Conservation (phyloP, 331 rosid species). For the Prunus yedoensis region DNA sequence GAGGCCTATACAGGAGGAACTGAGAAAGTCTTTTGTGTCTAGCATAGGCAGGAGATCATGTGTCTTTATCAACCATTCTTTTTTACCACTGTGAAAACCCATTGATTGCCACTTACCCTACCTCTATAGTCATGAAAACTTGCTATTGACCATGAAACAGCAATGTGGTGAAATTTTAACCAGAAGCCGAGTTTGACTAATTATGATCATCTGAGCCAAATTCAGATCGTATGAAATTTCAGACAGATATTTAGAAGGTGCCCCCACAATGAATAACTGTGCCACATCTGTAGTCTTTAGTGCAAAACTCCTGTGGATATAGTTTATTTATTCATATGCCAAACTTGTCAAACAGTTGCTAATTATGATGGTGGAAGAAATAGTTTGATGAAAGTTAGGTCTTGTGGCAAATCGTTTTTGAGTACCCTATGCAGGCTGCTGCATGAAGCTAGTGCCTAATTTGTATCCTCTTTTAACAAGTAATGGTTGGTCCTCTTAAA, state of each 20-base stretch:
- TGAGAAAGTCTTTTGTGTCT: not conserved
- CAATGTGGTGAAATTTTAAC: not conserved
- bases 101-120: not conserved
- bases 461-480: not conserved
- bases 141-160: not conserved
- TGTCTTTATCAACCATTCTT: not conserved
- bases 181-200: not conserved
- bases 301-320: conserved; percentile 4
- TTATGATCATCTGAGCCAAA: too few relatives aligned
- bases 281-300: not conserved
- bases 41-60: not conserved
- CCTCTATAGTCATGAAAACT: not conserved
- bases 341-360: conserved; percentile 12
- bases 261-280: conserved; percentile 8
- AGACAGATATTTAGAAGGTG: not conserved
- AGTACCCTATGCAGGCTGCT: not conserved
- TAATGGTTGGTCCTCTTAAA: conserved; percentile 11
- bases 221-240: not conserved
- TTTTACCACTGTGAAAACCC: not conserved
- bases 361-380: not conserved
- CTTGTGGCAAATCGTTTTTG: conserved; percentile 7
- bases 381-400: not conserved
- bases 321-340: not conserved
- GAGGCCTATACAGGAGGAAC: not conserved
- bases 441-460: not conserved